phyloP scores from a whole-genome alignment of 2,329 filamentous ascomycete genomes.

The Hyphodiscus sp. region DNA sequence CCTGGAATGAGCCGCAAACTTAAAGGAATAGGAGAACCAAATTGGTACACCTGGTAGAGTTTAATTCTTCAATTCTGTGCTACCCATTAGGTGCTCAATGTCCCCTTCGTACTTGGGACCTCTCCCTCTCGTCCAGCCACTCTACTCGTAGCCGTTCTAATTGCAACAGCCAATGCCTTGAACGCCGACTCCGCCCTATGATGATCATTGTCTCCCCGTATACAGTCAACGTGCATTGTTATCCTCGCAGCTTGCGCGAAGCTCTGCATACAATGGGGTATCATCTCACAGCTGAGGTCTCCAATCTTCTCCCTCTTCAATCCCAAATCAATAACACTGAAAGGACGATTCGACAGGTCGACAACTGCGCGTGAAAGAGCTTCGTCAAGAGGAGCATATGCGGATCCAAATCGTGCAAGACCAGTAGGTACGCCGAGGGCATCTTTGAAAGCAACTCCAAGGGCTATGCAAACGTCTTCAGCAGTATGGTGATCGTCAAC shows the following conservation, averaged over 20 bases:
- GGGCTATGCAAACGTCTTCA: constrained; percentile 89
- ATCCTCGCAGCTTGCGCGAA: constrained; percentile 86
- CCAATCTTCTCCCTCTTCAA: constrained; percentile 90
- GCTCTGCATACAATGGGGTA: constrained; percentile 89
- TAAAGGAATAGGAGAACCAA: too few relatives aligned
- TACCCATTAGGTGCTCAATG: constrained; percentile 52
- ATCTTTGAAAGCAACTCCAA: constrained; percentile 76
- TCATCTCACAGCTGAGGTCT: constrained; percentile 91
- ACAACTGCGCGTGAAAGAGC: constrained; percentile 89
- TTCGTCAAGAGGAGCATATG: constrained; percentile 92
- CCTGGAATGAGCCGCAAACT: too few relatives aligned
- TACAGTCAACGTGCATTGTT: constrained; percentile 91
- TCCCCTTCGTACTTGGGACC: constrained; percentile 93
- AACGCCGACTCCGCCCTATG: constrained; percentile 95
- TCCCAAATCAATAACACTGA: constrained; percentile 74
- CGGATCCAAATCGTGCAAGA: constrained; percentile 83
- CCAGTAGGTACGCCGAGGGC: constrained; percentile 74
- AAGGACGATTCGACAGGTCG: constrained; percentile 90
- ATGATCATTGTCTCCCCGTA: constrained; percentile 89
- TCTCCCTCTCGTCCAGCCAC: constrained; percentile 81
- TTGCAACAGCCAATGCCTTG: constrained; percentile 87
- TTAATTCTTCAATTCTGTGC: too few relatives aligned
- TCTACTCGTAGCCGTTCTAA: constrained; percentile 67
- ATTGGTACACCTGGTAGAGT: too few relatives aligned
- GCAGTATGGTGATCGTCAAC: constrained; percentile 99